phyloP scores from a whole-genome alignment of 2,329 filamentous ascomycete genomes.

The Periglandula ipomoeae region DNA sequence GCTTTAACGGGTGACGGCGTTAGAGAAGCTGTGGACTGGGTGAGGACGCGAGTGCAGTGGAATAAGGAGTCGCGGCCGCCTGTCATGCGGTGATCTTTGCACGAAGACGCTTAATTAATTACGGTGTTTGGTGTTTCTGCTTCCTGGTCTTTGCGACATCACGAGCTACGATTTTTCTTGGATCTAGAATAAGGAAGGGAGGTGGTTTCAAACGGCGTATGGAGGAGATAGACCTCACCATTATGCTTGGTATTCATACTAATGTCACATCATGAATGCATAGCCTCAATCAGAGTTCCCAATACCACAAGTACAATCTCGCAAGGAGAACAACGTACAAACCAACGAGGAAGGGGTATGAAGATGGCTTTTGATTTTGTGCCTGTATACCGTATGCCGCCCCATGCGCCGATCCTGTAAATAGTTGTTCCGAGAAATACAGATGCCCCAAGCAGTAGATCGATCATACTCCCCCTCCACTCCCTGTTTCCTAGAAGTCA shows the following conservation, averaged over 20 bases:
- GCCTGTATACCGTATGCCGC: slow-evolving; percentile 1
- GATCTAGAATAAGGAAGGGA: slow-evolving; percentile 4
- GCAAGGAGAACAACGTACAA: neutral
- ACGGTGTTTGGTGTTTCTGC: neutral
- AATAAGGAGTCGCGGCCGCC: slow-evolving; percentile 90
- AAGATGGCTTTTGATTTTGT: slow-evolving; percentile 1
- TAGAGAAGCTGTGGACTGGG: slow-evolving; percentile 92
- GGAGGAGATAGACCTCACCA: slow-evolving; percentile 6
- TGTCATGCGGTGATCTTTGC: slow-evolving; percentile 63
- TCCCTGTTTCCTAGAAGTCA: slow-evolving; percentile 10
- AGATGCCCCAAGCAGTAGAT: slow-evolving; percentile 1
- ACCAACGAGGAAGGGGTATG: slow-evolving; percentile 1
- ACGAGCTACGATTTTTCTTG: slow-evolving; percentile 6
- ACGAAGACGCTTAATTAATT: neutral
- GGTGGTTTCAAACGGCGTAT: slow-evolving; percentile 7
- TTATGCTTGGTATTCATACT: neutral
- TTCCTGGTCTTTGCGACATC: neutral
- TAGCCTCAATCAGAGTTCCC: neutral
- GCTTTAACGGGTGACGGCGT: slow-evolving; percentile 86
- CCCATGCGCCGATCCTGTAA: neutral
- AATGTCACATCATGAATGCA: neutral
- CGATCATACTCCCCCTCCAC: too few relatives aligned
- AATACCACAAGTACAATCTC: neutral
- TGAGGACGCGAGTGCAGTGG: slow-evolving; percentile 86
- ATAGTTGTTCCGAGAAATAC: neutral